Conservation (phyloP, 1,284 basidiomycete genomes). For the Ustilago xerochloae region DNA sequence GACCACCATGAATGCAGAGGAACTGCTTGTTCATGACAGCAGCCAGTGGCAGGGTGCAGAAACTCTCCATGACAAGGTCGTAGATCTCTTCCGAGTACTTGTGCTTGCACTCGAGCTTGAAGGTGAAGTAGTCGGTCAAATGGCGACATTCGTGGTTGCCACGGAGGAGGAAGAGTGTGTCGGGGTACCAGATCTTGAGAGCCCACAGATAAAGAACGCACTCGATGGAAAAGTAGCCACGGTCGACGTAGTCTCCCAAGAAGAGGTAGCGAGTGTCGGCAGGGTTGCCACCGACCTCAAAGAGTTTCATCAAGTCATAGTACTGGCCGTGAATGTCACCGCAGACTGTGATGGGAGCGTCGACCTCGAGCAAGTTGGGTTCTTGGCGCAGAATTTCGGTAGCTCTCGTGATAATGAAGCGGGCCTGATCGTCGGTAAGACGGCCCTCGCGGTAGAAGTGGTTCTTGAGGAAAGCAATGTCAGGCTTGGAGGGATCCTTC, state of each 20-base stretch:
- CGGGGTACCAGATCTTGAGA: slow-evolving; percentile 68
- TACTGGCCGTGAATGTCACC: slow-evolving; percentile 68
- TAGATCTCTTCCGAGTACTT: slow-evolving; percentile 68
- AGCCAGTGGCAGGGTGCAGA: slow-evolving; percentile 89
- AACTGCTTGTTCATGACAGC: slow-evolving; percentile 98
- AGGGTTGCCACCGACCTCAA: slow-evolving; percentile 67
- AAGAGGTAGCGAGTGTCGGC: slow-evolving; percentile 67
- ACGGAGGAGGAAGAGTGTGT: slow-evolving; percentile 67
- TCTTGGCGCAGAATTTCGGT: slow-evolving; percentile 82
- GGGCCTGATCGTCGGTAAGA: slow-evolving; percentile 86
- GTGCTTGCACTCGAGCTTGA: slow-evolving; percentile 68
- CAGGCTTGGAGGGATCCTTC: slow-evolving; percentile 65
- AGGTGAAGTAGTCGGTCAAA: slow-evolving; percentile 68
- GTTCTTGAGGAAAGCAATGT: slow-evolving; percentile 96
- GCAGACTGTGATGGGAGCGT: slow-evolving; percentile 84
- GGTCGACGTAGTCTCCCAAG: slow-evolving; percentile 68
- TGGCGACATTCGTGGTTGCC: slow-evolving; percentile 68
- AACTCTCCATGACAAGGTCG: slow-evolving; percentile 75
- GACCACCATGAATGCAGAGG: slow-evolving; percentile 91
- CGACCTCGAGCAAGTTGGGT: slow-evolving; percentile 88
- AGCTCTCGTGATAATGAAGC: slow-evolving; percentile 82
- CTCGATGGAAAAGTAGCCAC: slow-evolving; percentile 68
- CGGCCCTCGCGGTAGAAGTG: slow-evolving; percentile 95
- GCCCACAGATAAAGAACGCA: slow-evolving; percentile 68
- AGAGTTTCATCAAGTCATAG: slow-evolving; percentile 68